Evolutionary conservation across 176 grass and related monocot genomes (phyloP), one percentile per base, ranked within the genome.

Genomic region (Carex pumila): DNA sequence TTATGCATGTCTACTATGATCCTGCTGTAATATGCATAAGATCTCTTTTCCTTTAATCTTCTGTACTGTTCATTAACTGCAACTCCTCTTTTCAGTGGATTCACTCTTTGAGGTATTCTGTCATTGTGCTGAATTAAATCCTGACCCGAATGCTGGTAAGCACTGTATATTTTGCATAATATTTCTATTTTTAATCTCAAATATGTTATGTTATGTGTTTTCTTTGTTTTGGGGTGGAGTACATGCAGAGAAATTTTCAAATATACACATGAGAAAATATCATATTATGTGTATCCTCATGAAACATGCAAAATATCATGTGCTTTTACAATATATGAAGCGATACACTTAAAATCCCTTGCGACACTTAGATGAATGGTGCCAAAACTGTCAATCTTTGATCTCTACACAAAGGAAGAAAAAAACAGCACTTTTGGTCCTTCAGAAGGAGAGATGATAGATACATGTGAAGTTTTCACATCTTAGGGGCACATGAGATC

Each of bases 41-140:
- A 78, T 78, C 13, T 25, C 6, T 32, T 55, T 55, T 56, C 2
- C 21, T 19, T 45, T 71, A 36, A 71, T 3, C 6, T 8, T 45
- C 18, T 17, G 12, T 41, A 43, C 11, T 75, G 47, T 75, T 75
- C 47, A 54, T 75, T 61, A 78, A 70, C 84, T 90, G 89, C 91
- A 41, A 97, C 87, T 60, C 2, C 82, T 31, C 4, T 90, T 87
- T 79, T 81, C 68, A 96, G 97, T 99, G 81, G 93, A 95, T 85
- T 62, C 81, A 76, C 93, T 99, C 61, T 99, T 99, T 70, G 90
- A 84, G 13, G 86, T 90, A 29, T 95, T 99, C 71, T 99, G 97
- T 84, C 87, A 91, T 65, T 99, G 93, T 82, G 97, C 93, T 86
- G 97, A 95, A 88, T 79, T 99, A 65, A 99, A 99, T 80, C 91